Percentiles rank a stretch among this genome's conserved stretches.
These are phyloP conservation scores for Pezicula carpinea DNA, from an alignment of 2,329 filamentous ascomycete genomes.

Conservation along the genomic window DNA sequence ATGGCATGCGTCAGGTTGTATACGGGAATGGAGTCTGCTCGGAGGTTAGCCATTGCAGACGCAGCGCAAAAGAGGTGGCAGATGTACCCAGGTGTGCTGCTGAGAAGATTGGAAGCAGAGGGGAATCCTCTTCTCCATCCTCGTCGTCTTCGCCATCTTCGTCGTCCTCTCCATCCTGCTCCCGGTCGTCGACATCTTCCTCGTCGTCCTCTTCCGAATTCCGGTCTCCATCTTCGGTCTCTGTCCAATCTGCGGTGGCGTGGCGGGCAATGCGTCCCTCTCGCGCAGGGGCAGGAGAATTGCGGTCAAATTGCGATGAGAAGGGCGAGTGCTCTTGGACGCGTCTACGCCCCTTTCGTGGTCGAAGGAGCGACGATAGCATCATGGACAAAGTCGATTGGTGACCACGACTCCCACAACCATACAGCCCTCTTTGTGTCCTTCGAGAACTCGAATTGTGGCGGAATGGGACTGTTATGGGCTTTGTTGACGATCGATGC, in stretches of 20 bases:
- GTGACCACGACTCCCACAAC: background rate
- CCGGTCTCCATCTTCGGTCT: slow-evolving; percentile 50
- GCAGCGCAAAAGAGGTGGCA: slow-evolving; percentile 1
- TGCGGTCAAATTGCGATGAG: slow-evolving; percentile 25
- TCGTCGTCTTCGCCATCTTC: slow-evolving; percentile 35
- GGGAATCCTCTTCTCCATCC: slow-evolving; percentile 35
- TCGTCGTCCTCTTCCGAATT: slow-evolving; percentile 14
- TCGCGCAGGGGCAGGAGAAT: slow-evolving; percentile 18
- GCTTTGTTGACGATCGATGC: too few species aligned
- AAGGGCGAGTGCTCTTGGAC: slow-evolving; percentile 26
- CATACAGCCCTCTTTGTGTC: too few species aligned
- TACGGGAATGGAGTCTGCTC: slow-evolving; percentile 73
- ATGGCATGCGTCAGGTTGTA: slow-evolving; percentile 90
- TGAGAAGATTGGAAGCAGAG: slow-evolving; percentile 74
- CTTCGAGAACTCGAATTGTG: too few species aligned
- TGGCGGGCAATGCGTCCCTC: slow-evolving; percentile 17
- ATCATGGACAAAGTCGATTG: slow-evolving; percentile 12
- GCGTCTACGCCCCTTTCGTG: slow-evolving; percentile 27
- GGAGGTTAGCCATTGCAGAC: slow-evolving; percentile 19
- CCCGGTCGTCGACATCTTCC: slow-evolving; percentile 17
- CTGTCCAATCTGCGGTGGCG: slow-evolving; percentile 61
- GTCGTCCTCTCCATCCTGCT: slow-evolving; percentile 28
- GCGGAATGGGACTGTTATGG: background rate
- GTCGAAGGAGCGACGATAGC: slow-evolving; percentile 32
- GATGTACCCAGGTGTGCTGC: slow-evolving; percentile 66